Percentiles rank a stretch among this genome's conserved stretches.
Evolutionary conservation across 2,329 filamentous ascomycete species (phyloP).

Genomic region (Chaetomium sp.): DNA sequence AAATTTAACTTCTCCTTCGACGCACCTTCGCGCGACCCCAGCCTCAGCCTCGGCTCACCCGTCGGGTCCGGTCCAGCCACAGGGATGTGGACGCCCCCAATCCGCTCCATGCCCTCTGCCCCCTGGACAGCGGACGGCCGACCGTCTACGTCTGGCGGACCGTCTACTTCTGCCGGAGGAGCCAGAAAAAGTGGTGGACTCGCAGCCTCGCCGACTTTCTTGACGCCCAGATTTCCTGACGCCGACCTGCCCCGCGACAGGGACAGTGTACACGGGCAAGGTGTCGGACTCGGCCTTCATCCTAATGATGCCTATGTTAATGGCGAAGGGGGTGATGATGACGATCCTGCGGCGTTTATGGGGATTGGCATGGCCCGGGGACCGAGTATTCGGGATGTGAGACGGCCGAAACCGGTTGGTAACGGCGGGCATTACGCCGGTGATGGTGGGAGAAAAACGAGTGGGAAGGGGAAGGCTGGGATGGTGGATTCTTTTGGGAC

Average conservation of each 20-base stretch:
- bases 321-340: neutral
- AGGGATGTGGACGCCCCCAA: constrained; percentile 19
- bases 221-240: constrained; percentile 13
- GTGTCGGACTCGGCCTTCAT: too few species aligned
- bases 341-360: constrained; percentile 12
- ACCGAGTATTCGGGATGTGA: constrained; percentile 24
- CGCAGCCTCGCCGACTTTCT: constrained; percentile 13
- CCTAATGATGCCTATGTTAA: too few species aligned
- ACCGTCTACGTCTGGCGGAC: constrained; percentile 17
- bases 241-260: neutral
- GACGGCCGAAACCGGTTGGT: constrained; percentile 1
- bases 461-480: constrained; percentile 17
- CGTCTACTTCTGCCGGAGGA: neutral
- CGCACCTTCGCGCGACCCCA: constrained; percentile 20
- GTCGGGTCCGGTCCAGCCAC: neutral
- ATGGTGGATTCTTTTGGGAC: constrained; percentile 31
- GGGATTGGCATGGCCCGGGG: constrained; percentile 32
- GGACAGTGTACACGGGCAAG: too few species aligned
- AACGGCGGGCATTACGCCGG: too few species aligned
- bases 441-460: neutral
- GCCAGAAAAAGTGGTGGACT: neutral
- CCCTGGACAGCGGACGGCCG: constrained; percentile 10
- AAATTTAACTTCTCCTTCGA: constrained; percentile 24
- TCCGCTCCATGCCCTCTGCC: constrained; percentile 6
- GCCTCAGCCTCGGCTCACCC: neutral